Percentiles rank a stretch among this genome's conserved stretches.
Conservation (phyloP, 306 rosid species). For the Sicyos baderoa region DNA sequence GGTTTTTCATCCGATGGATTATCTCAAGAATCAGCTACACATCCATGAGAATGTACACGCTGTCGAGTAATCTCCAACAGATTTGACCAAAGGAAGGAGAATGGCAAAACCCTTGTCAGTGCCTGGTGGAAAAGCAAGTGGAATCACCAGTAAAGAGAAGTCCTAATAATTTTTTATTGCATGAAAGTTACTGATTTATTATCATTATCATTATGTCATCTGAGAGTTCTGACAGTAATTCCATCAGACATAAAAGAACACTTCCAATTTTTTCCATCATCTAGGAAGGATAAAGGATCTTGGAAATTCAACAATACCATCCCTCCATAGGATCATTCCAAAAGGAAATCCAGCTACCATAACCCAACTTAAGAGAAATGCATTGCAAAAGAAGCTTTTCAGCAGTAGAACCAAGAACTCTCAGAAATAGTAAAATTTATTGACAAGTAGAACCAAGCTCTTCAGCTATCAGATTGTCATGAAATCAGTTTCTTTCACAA, state of each 20-base stretch:
- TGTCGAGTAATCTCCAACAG: too few species aligned
- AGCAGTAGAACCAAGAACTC: neutral
- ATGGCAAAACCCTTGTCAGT: too few species aligned
- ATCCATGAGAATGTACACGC: too few species aligned
- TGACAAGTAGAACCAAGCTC: neutral
- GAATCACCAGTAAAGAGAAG: too few species aligned
- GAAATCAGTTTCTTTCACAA: neutral
- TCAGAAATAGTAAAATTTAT: neutral
- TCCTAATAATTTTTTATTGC: neutral
- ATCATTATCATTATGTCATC: too few species aligned
- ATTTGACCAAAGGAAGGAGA: too few species aligned
- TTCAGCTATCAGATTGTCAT: neutral
- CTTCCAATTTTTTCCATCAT: slow-evolving; percentile 2
- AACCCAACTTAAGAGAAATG: neutral
- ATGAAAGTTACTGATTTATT: neutral
- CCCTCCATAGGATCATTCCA: neutral
- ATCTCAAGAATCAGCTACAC: too few species aligned
- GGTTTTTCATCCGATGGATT: too few species aligned
- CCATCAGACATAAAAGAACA: neutral
- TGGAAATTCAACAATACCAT: neutral
- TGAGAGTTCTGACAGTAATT: neutral
- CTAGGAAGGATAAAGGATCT: neutral
- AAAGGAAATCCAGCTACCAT: neutral
- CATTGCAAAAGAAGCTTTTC: neutral
- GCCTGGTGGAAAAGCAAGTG: too few species aligned